Evolutionary conservation across 1,284 basidiomycete genomes (phyloP).

Genomic region (Rhodotorula sp.): DNA sequence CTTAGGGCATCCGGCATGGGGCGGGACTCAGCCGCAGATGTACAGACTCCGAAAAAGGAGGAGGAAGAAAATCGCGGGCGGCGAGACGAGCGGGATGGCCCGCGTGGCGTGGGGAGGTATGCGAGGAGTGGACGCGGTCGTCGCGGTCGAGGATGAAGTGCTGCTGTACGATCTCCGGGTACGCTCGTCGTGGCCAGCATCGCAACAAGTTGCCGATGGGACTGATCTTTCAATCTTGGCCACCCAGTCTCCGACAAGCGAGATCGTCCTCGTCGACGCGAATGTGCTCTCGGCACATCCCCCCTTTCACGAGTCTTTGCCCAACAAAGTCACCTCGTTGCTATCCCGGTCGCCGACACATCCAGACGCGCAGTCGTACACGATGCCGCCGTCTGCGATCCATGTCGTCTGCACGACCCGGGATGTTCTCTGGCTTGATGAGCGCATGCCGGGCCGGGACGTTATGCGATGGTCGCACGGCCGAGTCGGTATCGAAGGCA

Average conservation of each 20-base stretch:
- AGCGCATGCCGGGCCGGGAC: conserved; percentile 30
- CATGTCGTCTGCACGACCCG: conserved; percentile 33
- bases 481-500: conserved; percentile 21
- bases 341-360: background rate
- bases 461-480: conserved; percentile 25
- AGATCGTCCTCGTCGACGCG: conserved; percentile 1
- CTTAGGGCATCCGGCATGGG: background rate
- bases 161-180: conserved; percentile 32
- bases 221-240: background rate
- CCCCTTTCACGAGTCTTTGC: background rate
- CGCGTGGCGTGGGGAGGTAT: conserved; percentile 17
- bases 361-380: background rate
- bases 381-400: background rate
- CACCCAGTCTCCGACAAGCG: conserved; percentile 1
- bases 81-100: conserved; percentile 16
- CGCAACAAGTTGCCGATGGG: too few relatives aligned
- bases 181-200: background rate
- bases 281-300: background rate
- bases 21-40: conserved; percentile 7
- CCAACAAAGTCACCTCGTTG: conserved; percentile 8
- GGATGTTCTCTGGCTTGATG: conserved; percentile 32
- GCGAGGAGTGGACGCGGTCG: conserved; percentile 27
- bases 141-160: conserved; percentile 34
- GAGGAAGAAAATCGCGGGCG: conserved; percentile 8
- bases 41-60: conserved; percentile 16